Evolutionary conservation across 805 yeast genomes (phyloP).

Genomic region (Aciculoconidium aculeatum): DNA sequence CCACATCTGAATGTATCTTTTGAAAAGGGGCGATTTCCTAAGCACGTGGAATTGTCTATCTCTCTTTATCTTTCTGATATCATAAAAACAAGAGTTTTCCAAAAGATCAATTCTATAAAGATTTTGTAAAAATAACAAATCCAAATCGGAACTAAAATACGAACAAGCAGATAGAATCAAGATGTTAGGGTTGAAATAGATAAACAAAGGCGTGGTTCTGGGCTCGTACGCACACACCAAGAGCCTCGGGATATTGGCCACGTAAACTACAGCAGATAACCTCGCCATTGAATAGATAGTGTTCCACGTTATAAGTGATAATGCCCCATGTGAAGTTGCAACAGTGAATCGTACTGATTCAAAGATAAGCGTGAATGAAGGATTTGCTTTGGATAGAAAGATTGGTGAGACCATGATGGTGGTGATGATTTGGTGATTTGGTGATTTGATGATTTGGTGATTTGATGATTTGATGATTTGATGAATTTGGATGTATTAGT

Average conservation of each 20-base stretch:
- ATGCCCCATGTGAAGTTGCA: constrained; percentile 25
- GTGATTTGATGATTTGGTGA: too few species aligned
- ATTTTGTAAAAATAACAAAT: constrained; percentile 14
- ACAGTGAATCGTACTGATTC: constrained; percentile 46
- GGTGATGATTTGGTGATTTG: too few species aligned
- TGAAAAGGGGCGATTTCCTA: constrained; percentile 10
- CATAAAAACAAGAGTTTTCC: constrained; percentile 6
- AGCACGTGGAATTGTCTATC: constrained; percentile 5
- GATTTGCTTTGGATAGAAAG: constrained; percentile 49
- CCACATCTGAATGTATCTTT: constrained; percentile 12
- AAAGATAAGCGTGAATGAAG: constrained; percentile 48
- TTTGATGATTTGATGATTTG: too few species aligned
- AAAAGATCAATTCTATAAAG: constrained; percentile 14
- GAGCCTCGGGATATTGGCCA: constrained; percentile 3
- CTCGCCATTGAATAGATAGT: neutral
- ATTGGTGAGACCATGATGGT: constrained; percentile 65
- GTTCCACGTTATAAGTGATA: constrained; percentile 2
- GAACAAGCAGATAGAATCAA: constrained; percentile 13
- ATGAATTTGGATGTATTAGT: too few species aligned
- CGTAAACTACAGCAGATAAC: constrained; percentile 2
- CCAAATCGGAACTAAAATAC: constrained; percentile 13
- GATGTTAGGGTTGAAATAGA: constrained; percentile 14
- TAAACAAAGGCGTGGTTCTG: too few species aligned
- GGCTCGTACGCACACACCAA: too few species aligned
- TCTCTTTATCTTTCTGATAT: constrained; percentile 5